These are phyloP conservation scores for Lepraria neglecta DNA, from an alignment of 495 filamentous ascomycete genomes.

Conservation along the genomic window DNA sequence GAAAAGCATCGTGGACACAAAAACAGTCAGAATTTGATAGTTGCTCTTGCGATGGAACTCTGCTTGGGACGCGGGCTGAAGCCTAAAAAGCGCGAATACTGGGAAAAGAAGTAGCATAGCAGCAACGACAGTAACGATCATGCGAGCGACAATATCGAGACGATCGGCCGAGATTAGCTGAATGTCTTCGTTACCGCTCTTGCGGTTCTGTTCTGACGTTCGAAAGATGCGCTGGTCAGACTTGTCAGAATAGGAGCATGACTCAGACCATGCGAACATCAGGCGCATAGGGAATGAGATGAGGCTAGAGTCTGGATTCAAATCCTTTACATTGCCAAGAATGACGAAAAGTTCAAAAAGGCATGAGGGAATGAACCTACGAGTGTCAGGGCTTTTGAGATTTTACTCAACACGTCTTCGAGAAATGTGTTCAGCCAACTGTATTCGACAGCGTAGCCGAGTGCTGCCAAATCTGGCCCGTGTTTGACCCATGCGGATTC, in stretches of 20 bases:
- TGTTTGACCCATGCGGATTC: slow-evolving; percentile 20
- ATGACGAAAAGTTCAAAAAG: background rate
- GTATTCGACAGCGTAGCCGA: slow-evolving; percentile 12
- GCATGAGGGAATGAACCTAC: background rate
- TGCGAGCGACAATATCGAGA: background rate
- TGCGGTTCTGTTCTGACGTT: background rate
- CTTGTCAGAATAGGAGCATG: background rate
- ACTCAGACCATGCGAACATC: background rate
- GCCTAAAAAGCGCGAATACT: background rate
- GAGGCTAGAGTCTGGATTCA: too few relatives aligned
- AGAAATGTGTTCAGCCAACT: slow-evolving; percentile 21
- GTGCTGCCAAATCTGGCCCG: slow-evolving; percentile 20
- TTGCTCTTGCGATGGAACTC: background rate
- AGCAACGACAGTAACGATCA: background rate
- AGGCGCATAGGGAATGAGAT: too few relatives aligned
- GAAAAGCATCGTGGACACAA: background rate
- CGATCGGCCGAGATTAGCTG: background rate
- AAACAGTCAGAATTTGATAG: background rate
- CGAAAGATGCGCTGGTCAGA: background rate
- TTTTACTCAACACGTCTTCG: slow-evolving; percentile 12
- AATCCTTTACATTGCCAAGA: too few relatives aligned
- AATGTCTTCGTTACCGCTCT: background rate
- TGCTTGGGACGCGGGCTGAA: background rate
- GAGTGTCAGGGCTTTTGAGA: slow-evolving; percentile 15
- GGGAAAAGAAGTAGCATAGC: background rate